A percentile compares a stretch with the other conserved stretches of the same genome.
Evolutionary conservation across 2,329 filamentous ascomycete species (phyloP).

Genomic region (Torrubiella hemipterigena): DNA sequence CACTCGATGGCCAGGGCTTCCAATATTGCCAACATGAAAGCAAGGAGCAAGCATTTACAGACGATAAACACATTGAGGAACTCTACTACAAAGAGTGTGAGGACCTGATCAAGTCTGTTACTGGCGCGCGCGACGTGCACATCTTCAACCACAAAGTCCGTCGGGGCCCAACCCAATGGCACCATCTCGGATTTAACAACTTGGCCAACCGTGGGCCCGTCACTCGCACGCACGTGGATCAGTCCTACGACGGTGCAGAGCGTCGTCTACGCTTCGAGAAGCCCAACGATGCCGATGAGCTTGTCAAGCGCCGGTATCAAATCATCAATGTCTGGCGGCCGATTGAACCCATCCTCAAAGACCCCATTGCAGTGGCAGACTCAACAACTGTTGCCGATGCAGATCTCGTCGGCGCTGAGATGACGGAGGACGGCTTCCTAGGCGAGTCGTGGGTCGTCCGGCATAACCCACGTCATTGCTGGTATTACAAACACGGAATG

Average conservation of each 20-base stretch:
- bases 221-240: slow-evolving; percentile 35
- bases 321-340: slow-evolving; percentile 37
- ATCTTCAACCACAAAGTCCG: slow-evolving; percentile 68
- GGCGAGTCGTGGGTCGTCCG: slow-evolving; percentile 36
- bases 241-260: slow-evolving; percentile 32
- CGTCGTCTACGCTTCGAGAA: slow-evolving; percentile 23
- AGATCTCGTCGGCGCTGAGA: slow-evolving; percentile 35
- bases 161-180: slow-evolving; percentile 39
- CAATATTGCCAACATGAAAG: slow-evolving; percentile 21
- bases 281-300: slow-evolving; percentile 27
- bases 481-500: slow-evolving; percentile 41
- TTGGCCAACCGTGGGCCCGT: slow-evolving; percentile 36
- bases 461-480: slow-evolving; percentile 29
- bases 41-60: slow-evolving; percentile 21
- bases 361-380: slow-evolving; percentile 42
- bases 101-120: slow-evolving; percentile 47
- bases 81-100: slow-evolving; percentile 65
- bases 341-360: slow-evolving; percentile 24
- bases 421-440: slow-evolving; percentile 36
- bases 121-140: slow-evolving; percentile 46
- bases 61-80: slow-evolving; percentile 46
- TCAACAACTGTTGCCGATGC: slow-evolving; percentile 34
- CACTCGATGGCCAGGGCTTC: slow-evolving; percentile 29
- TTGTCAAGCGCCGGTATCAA: slow-evolving; percentile 29
- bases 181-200: slow-evolving; percentile 53